Base-by-base conservation (phyloP, 768 basidiomycete species). In the Tulasnella sp. region DNA sequence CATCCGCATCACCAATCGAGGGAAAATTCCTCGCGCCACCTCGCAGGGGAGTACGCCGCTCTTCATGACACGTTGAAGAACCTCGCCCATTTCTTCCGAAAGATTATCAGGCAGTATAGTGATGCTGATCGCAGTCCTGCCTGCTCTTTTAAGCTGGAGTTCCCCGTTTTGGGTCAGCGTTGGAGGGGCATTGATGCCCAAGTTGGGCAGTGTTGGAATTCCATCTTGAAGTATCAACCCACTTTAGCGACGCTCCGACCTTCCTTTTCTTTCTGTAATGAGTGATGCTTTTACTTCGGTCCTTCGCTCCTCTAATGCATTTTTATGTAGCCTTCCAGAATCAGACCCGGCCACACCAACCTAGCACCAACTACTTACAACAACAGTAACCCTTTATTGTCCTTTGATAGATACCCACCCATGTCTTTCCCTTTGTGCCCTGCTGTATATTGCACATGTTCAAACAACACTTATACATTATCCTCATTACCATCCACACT, bases 401-500 rank as follows among this genome's bases (percentile, higher is more conserved):
- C n/a, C n/a, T n/a, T n/a, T n/a, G n/a, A n/a, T n/a, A n/a, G n/a
- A n/a, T n/a, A n/a, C n/a, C n/a, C n/a, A n/a, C n/a, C n/a, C n/a
- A n/a, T n/a, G n/a, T 19, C 7, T 48, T 24, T 62, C 58, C 58
- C 58, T 34, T 62, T 62, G 58, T 62, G n/a, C 58, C 58, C 58
- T 2, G n/a, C 7, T 62, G 24, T 62, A 62, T n/a, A 62, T 46
- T 40, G 79, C 75, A 62, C 44, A 71, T 79, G 40, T 27, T 40
- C 80, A 24, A 52, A 38, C 27, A 76, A 36, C 75, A 78, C 80
- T 73, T 42, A 79, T 81, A 42, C 81, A 48, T 42, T 16, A 48
- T 79, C 39, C 73, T 38, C 74, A 81, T 6, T 24, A 42, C 3
- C 58, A 4, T 48, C 76, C 82, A 39, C 83, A 92, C 91, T 93